Conservation (phyloP, 305 asterid species). For the Withania somnifera region DNA sequence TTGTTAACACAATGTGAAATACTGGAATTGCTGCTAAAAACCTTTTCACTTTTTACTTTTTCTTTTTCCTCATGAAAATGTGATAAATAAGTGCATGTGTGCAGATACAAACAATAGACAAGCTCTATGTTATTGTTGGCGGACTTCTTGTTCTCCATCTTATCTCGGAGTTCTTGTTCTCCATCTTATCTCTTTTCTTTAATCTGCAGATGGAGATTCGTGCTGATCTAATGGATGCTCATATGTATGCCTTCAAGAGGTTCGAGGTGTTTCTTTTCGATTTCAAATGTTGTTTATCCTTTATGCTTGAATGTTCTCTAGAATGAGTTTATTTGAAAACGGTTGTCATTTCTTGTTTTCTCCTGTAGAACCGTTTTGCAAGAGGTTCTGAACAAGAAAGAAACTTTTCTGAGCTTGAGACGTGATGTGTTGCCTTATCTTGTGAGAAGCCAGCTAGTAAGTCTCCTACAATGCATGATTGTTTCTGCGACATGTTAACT, state of each 20-base stretch:
- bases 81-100: not conserved
- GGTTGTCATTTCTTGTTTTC: slow-evolving; percentile 10
- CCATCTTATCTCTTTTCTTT: slow-evolving; percentile 9
- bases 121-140: not conserved
- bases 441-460: slow-evolving; percentile 84
- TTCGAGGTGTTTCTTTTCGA: slow-evolving; percentile 25
- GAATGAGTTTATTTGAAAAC: not conserved
- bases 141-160: slow-evolving; percentile 1
- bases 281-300: slow-evolving; percentile 3
- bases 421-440: slow-evolving; percentile 95
- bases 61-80: not conserved
- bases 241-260: slow-evolving; percentile 98
- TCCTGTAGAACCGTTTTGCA: slow-evolving; percentile 60
- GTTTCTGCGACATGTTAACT: not conserved
- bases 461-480: slow-evolving; percentile 14
- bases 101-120: not conserved
- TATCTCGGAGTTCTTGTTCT: slow-evolving; percentile 3
- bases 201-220: slow-evolving; percentile 77
- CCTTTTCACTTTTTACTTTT: not conserved
- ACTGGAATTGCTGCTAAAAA: not conserved
- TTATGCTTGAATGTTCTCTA: not conserved
- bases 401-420: slow-evolving; percentile 64
- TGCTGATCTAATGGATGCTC: slow-evolving; percentile 95
- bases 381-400: slow-evolving; percentile 74
- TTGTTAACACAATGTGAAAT: not conserved